Conservation (phyloP, 225 moss, liverwort and hornwort genomes). For the Marchantia paleacea region DNA sequence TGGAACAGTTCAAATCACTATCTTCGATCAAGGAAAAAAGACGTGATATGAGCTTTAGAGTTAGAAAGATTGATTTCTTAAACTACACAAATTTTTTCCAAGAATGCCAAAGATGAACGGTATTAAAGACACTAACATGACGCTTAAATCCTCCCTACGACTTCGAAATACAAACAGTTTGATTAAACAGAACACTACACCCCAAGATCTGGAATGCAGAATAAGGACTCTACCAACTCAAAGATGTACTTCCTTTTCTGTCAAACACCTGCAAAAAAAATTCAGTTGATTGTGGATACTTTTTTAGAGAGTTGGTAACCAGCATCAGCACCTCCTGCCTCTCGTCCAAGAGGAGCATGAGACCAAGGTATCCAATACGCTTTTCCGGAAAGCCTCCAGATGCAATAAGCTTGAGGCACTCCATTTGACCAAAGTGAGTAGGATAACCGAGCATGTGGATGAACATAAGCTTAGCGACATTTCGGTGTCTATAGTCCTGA, state of each 20-base stretch:
- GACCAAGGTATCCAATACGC: slow-evolving; percentile 61
- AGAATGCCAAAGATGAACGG: too few species aligned
- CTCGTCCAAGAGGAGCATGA: slow-evolving; percentile 61
- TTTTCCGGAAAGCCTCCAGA: slow-evolving; percentile 54
- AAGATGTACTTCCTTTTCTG: background rate
- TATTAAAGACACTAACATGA: too few species aligned
- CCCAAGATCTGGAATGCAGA: background rate
- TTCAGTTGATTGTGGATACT: slow-evolving; percentile 39
- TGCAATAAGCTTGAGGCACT: slow-evolving; percentile 61
- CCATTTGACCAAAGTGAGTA: slow-evolving; percentile 66
- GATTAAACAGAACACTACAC: too few species aligned
- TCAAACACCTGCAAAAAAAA: background rate
- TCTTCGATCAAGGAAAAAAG: too few species aligned
- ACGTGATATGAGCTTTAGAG: too few species aligned
- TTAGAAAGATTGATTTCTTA: too few species aligned
- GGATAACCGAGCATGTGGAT: slow-evolving; percentile 66
- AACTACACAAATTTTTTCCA: too few species aligned
- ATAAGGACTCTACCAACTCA: background rate
- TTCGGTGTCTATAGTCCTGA: slow-evolving; percentile 59
- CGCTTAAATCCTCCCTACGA: too few species aligned
- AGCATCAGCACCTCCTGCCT: slow-evolving; percentile 63
- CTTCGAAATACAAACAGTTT: too few species aligned
- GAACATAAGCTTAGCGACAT: slow-evolving; percentile 65
- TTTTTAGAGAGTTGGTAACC: slow-evolving; percentile 62
- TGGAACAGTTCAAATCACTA: too few species aligned